Evolutionary conservation across 1,139 yeast species (phyloP).

Genomic region (Kazachstania sp.): DNA sequence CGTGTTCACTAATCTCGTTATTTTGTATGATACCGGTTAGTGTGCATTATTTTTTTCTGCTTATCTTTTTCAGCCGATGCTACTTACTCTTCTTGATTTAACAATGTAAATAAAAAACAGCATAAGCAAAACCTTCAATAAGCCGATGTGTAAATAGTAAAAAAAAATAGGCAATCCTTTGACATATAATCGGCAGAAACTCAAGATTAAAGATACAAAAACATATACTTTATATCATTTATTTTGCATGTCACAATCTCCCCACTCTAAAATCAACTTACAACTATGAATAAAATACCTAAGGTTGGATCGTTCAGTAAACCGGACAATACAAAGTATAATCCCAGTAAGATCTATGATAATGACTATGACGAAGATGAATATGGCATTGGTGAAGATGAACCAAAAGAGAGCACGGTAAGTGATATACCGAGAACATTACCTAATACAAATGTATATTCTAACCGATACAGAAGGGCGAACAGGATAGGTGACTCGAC

Average conservation of each 20-base stretch:
- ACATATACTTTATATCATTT: not conserved
- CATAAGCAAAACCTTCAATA: too few relatives aligned
- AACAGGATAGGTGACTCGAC: not conserved
- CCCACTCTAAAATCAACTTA: too few relatives aligned
- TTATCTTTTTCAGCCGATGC: too few relatives aligned
- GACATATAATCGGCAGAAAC: too few relatives aligned
- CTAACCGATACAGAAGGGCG: not conserved
- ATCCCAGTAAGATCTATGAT: not conserved
- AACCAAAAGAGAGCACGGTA: not conserved
- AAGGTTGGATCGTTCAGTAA: not conserved
- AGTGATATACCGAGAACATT: constrained; percentile 7
- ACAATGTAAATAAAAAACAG: too few relatives aligned
- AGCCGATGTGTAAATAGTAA: too few relatives aligned
- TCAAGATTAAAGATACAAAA: too few relatives aligned
- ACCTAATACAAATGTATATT: constrained; percentile 8
- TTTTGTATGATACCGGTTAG: too few relatives aligned
- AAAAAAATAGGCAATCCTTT: too few relatives aligned
- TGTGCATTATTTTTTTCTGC: too few relatives aligned
- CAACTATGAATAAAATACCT: not conserved
- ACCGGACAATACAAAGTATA: not conserved
- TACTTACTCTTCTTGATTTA: too few relatives aligned
- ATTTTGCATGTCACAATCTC: not conserved
- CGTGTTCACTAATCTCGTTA: too few relatives aligned
- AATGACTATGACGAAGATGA: constrained; percentile 6
- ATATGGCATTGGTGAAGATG: not conserved